Base-by-base conservation (phyloP, 345 rosid species). In the Pistacia integerrima region DNA sequence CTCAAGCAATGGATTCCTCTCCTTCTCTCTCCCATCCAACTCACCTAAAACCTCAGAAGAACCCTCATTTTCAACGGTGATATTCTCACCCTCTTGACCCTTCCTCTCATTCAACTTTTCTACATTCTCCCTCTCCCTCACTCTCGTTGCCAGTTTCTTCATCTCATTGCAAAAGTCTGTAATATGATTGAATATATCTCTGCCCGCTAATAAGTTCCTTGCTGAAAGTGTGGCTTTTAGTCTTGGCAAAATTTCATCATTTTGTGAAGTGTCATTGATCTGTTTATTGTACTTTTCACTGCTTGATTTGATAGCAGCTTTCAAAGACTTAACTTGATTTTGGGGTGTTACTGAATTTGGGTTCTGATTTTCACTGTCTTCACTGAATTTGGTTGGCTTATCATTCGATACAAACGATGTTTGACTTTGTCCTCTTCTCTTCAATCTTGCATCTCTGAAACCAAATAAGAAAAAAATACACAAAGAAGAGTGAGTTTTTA, bases 111-210 rank as follows among this genome's bases (percentile, higher is more conserved):
- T 69, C 61, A 49, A 18, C 61, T 80, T 87, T 41, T 78, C 88
- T 18, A 56, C 78, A 48, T 67, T 76, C 74, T 91, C 99, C 75
- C 86, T 87, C 81, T 88, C 97, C 81, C 84, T 91, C 3, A 86
- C 85, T 70, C 93, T 87, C 8, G 84, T 83, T 0, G 98, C 93
- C 79, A 96, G 70, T 78, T 87, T 92, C 97, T 92, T 92, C 80
- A 93, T 65, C 74, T 91, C 97, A 52, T 82, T 86, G 82, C 97
- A 94, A 58, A 96, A 93, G 51, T 93, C 98, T 1, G 91, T 84
- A 71, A 96, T 90, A 74, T 93, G 99, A 9, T 80, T 81, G 1
- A 96, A 75, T 76, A 93, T 88, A 72, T 92, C 96, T 77, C 81
- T 90, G n/a, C 98, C 97, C 0, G 87, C 91, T 54, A 93, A 93